Percentiles rank a stretch among this genome's conserved stretches.
Conservation (phyloP, 1,284 basidiomycete genomes). For the Leccinum pallidistipes region DNA sequence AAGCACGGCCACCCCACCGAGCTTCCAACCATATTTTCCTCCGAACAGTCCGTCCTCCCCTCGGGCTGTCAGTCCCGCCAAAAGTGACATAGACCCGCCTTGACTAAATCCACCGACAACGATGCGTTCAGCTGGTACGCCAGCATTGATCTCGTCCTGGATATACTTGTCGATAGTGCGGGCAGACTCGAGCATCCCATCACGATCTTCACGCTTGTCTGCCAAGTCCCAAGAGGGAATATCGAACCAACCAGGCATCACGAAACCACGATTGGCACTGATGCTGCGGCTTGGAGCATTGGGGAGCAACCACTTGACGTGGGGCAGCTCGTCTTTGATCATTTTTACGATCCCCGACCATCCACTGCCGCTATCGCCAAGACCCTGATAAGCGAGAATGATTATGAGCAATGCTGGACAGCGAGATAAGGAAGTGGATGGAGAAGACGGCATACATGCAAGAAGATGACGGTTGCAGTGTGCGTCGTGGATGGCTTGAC, state of each 20-base stretch:
- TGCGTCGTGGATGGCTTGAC: slow-evolving; percentile 62
- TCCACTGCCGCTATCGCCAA: slow-evolving; percentile 74
- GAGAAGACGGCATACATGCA: slow-evolving; percentile 61
- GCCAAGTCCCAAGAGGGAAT: slow-evolving; percentile 63
- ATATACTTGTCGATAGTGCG: slow-evolving; percentile 69
- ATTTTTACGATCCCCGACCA: slow-evolving; percentile 79
- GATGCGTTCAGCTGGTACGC: slow-evolving; percentile 65
- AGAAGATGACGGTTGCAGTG: slow-evolving; percentile 85
- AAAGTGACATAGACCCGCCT: slow-evolving; percentile 77
- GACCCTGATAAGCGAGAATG: slow-evolving; percentile 46
- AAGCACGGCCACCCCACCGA: slow-evolving; percentile 73
- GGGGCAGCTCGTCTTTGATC: slow-evolving; percentile 56
- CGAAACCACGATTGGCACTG: slow-evolving; percentile 60
- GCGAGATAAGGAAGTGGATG: slow-evolving; percentile 7
- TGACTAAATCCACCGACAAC: slow-evolving; percentile 89
- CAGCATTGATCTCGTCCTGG: slow-evolving; percentile 69
- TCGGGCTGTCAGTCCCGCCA: slow-evolving; percentile 67
- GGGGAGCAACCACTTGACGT: slow-evolving; percentile 79
- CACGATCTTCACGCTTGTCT: slow-evolving; percentile 58
- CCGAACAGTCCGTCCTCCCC: slow-evolving; percentile 30
- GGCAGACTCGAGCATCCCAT: slow-evolving; percentile 67
- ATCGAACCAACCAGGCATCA: slow-evolving; percentile 84
- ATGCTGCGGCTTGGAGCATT: slow-evolving; percentile 48
- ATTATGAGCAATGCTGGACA: not conserved
- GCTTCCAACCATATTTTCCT: slow-evolving; percentile 43